Evolutionary conservation across 2,329 filamentous ascomycete species (phyloP), one percentile per base, ranked within the genome.

Genomic region (Hymenoscyphus linearis): DNA sequence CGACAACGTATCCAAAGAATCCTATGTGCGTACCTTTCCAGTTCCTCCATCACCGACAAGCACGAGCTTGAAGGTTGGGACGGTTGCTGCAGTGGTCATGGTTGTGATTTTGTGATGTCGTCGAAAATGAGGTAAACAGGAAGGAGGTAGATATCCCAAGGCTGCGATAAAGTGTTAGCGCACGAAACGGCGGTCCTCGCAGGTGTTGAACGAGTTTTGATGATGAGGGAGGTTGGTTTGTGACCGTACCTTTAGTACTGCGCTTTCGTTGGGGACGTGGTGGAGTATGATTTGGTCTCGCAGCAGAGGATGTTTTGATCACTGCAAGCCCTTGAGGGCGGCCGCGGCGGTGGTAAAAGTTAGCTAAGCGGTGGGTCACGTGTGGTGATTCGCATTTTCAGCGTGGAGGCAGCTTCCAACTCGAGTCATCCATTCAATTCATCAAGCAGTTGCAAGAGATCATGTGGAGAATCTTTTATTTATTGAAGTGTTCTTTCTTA

Each of bases 11-110:
- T 26, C 44, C 25, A 52, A 31, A 37, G 59, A 26, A 22, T 37
- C 10, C 27, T 59, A 52, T 59, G 53, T 52, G 62, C 87, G 80
- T 80, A 96, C 95, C 93, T 99, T 99, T 82, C 95, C 95, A 74
- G 95, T 99, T 85, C 95, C 95, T 80, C 95, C 95, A 78, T 99
- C 95, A 78, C 95, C 95, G 75, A 99, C 95, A 81, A 99, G 91
- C 78, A 99, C 95, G 74, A 99, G 91, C 91, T 99, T 99, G 89
- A 99, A 99, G 78, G 91, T 96, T 70, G 93, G 91, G 70, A 81
- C 69, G 68, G 77, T 73, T 76, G 77, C 74, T 76, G 77, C 71
- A 67, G 80, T 77, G 79, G 89, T 85, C 90, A 95, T 96, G 73
- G 64, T 79, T 69, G 64, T 64, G 66, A 60, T 60, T 69, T 60